Percentiles rank a stretch among this genome's conserved stretches.
phyloP scores from a whole-genome alignment of 2,329 filamentous ascomycete species.

The Colletotrichum sp. region DNA sequence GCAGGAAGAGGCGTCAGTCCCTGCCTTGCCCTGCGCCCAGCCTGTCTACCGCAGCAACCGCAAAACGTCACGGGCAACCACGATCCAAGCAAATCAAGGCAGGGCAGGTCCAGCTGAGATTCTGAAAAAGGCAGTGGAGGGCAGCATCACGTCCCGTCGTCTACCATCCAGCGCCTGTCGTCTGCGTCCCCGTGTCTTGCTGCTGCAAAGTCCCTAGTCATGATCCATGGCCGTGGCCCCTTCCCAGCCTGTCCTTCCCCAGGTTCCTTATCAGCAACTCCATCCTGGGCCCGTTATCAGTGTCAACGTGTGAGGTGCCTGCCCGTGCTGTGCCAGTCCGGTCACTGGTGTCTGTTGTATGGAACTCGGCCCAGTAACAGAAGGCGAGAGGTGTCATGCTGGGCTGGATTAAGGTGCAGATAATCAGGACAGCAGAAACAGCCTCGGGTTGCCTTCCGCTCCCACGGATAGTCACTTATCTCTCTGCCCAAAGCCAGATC shows the following conservation, averaged over 20 bases:
- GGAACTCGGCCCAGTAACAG: not conserved
- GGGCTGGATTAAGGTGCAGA: not conserved
- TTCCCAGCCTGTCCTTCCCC: not conserved
- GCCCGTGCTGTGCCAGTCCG: not conserved
- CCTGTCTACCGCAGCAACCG: not conserved
- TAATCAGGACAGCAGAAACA: not conserved
- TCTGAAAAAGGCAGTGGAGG: not conserved
- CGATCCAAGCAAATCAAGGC: not conserved
- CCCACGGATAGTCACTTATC: not conserved
- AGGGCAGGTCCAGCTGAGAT: not conserved
- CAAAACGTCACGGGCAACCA: not conserved
- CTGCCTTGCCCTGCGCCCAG: not conserved
- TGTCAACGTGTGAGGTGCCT: not conserved
- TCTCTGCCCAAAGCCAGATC: not conserved
- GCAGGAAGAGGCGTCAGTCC: not conserved
- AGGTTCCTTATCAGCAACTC: conserved; percentile 2
- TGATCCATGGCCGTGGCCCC: not conserved
- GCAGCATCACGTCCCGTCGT: not conserved
- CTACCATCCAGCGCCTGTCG: not conserved
- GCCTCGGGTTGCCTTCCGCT: not conserved
- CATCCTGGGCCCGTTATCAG: not conserved
- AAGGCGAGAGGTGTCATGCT: not conserved
- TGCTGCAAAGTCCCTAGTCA: not conserved
- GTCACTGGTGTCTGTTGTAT: not conserved
- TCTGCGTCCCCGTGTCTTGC: not conserved